Evolutionary conservation across 169 alveolate genomes (phyloP).

Genomic region (Plasmodium gaboni): DNA sequence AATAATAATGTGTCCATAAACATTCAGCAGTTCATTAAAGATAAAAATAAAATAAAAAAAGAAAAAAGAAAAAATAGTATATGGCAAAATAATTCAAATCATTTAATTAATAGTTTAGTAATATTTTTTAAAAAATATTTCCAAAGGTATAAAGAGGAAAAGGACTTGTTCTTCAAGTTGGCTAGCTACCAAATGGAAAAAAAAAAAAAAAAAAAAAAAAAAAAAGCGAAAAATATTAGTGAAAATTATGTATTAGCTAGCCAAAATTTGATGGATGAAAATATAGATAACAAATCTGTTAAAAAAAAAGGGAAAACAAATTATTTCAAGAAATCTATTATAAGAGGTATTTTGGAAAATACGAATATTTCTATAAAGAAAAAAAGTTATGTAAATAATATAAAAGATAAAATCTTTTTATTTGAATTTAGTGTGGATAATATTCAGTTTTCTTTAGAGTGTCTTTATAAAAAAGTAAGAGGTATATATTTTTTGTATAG

Average conservation of each 20-base stretch:
- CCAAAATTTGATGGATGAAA: background rate
- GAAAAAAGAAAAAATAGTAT: background rate
- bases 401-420: slow-evolving; percentile 37
- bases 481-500: slow-evolving; percentile 42
- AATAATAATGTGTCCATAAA: slow-evolving; percentile 34
- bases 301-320: slow-evolving; percentile 16
- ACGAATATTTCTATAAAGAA: slow-evolving; percentile 12
- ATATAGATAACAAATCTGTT: background rate
- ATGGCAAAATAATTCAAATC: slow-evolving; percentile 5
- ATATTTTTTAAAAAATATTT: slow-evolving; percentile 44
- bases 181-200: background rate
- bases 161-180: background rate
- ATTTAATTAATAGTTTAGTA: slow-evolving; percentile 20
- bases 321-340: background rate
- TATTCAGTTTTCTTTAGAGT: slow-evolving; percentile 24
- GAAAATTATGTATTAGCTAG: background rate
- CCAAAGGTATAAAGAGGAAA: slow-evolving; percentile 9
- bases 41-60: background rate
- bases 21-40: background rate
- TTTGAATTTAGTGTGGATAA: slow-evolving; percentile 45
- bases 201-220: background rate
- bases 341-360: slow-evolving; percentile 29
- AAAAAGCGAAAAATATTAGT: background rate
- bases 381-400: slow-evolving; percentile 38
- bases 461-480: slow-evolving; percentile 61